These are phyloP conservation scores for Salix caprea DNA, from an alignment of 345 rosid species.

Conservation along the genomic window DNA sequence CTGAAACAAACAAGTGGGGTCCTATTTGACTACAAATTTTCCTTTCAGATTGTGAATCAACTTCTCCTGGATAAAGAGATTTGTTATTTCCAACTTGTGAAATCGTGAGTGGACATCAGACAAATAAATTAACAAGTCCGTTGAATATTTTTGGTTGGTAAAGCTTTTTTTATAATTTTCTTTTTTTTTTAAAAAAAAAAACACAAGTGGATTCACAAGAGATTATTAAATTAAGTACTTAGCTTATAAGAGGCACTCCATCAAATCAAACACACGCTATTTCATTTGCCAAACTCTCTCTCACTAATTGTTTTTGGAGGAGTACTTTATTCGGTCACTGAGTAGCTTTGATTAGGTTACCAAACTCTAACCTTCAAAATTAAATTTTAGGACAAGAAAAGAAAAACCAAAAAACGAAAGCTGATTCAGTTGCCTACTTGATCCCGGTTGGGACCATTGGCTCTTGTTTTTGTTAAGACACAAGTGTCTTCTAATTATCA, in stretches of 20 bases:
- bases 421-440: background rate
- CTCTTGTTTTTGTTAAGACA: background rate
- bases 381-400: background rate
- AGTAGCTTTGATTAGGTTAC: background rate
- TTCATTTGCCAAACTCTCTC: background rate
- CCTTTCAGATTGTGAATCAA: background rate
- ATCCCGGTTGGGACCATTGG: background rate
- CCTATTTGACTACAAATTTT: background rate
- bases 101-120: too few relatives aligned
- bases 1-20: background rate
- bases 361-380: background rate
- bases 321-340: background rate
- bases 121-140: too few relatives aligned
- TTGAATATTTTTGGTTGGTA: too few relatives aligned
- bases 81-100: background rate
- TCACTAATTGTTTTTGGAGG: background rate
- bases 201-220: too few relatives aligned
- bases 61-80: background rate
- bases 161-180: too few relatives aligned
- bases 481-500: background rate
- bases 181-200: too few relatives aligned
- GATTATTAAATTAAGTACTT: too few relatives aligned
- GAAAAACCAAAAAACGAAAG: background rate
- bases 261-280: too few relatives aligned
- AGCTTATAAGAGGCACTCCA: too few relatives aligned